Evolutionary conservation across 2,329 filamentous ascomycete species (phyloP), one percentile per base, ranked within the genome.

Genomic region (Tolypocladium ophioglossoides): DNA sequence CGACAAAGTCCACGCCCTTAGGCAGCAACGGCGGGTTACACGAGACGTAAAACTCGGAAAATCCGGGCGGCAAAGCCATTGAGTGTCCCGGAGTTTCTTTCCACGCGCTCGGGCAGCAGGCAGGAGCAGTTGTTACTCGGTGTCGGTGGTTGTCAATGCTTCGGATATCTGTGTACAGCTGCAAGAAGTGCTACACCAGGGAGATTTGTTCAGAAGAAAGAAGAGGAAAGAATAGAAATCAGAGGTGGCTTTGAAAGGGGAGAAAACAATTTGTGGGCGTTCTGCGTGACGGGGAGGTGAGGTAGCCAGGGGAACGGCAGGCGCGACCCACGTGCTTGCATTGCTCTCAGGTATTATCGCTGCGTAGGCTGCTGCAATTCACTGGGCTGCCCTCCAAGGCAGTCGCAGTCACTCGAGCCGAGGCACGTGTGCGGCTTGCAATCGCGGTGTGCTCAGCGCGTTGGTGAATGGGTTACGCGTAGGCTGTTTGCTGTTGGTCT

Each of bases 21-120:
- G 65, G 62, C 1, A 63, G 54, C n/a, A 71, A 53, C 0, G 68
- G 68, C 6, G 70, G 69, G 53, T 71, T 70, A 44, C 64, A 67
- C 6, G 63, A 57, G 4, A 70, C 52, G 58, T 70, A 70, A 24
- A 69, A 72, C 41, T 72, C 70, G 5, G 58, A 54, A 27, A 54
- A 60, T 1, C 14, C 59, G 38, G 4, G 10, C 3, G 20, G 20
- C 8, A 18, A 35, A 30, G 22, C 39, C 52, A 54, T 52, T 27
- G 51, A 39, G 40, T 30, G 14, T 14, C 24, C 8, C 10, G 12
- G 7, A 18, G 12, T 16, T 46, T 8, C 1, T 18, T 44, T 8
- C 11, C 4, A 2, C 18, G 22, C 14, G 8, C 41, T 27, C 44
- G 2, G 18, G 27, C 27, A 12, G 27, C 16, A 10, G 27, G 20